Percentiles rank a stretch among this genome's conserved stretches.
Evolutionary conservation across 2,329 filamentous ascomycete species (phyloP).

Genomic region (Fulvia fulva): DNA sequence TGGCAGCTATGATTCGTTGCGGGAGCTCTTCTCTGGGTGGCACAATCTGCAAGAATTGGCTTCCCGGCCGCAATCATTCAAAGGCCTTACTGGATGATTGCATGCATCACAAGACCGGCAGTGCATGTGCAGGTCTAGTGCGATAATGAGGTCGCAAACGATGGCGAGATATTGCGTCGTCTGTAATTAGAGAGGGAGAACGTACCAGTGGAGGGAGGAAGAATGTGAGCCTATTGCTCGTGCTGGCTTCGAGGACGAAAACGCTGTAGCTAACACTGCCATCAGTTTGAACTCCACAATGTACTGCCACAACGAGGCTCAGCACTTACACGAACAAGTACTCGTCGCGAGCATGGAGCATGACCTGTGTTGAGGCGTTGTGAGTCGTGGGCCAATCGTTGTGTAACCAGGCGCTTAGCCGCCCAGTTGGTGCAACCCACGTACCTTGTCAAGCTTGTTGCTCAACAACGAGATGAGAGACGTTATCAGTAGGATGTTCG

Average conservation of each 20-base stretch:
- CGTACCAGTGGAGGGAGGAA: slow-evolving; percentile 45
- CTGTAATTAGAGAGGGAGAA: slow-evolving; percentile 4
- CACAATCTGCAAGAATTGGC: slow-evolving; percentile 1
- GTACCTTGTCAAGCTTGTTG: slow-evolving; percentile 25
- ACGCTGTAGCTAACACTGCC: slow-evolving; percentile 45
- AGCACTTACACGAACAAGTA: slow-evolving; percentile 68
- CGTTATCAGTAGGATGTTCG: slow-evolving; percentile 74
- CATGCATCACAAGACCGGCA: slow-evolving; percentile 11
- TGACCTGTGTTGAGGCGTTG: slow-evolving; percentile 39
- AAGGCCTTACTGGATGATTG: not conserved
- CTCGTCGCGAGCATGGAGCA: slow-evolving; percentile 64
- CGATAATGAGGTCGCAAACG: not conserved
- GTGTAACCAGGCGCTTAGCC: slow-evolving; percentile 23
- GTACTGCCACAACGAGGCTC: slow-evolving; percentile 37
- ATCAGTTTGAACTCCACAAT: slow-evolving; percentile 18
- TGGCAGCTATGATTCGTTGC: slow-evolving; percentile 16
- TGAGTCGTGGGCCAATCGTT: slow-evolving; percentile 32
- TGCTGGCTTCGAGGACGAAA: slow-evolving; percentile 52
- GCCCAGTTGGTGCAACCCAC: slow-evolving; percentile 10
- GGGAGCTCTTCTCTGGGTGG: not conserved
- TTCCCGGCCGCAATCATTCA: slow-evolving; percentile 2
- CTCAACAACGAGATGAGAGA: slow-evolving; percentile 42
- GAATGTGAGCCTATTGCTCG: slow-evolving; percentile 47
- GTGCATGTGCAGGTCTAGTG: slow-evolving; percentile 7
- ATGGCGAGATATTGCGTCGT: not conserved